phyloP scores from a whole-genome alignment of 1,284 basidiomycete species.

The Singerocomus inundabilis region DNA sequence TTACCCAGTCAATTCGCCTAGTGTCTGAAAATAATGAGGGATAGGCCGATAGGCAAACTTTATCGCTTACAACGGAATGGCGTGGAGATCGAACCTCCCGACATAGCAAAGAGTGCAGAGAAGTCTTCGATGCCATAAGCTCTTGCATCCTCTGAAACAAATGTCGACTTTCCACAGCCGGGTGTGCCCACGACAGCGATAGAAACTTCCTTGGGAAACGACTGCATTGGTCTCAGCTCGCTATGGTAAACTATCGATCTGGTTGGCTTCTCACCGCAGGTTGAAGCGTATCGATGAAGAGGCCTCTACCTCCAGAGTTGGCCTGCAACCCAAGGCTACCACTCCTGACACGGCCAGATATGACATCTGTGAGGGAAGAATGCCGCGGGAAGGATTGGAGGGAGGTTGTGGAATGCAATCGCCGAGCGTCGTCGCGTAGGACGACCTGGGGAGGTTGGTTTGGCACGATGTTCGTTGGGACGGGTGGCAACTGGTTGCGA shows the following conservation, averaged over 20 bases:
- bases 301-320: constrained; percentile 34
- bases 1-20: constrained; percentile 35
- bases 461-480: constrained; percentile 14
- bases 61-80: constrained; percentile 44
- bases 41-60: constrained; percentile 9
- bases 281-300: constrained; percentile 38
- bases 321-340: constrained; percentile 52
- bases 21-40: constrained; percentile 25
- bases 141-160: constrained; percentile 66
- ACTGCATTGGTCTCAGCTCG: constrained; percentile 23
- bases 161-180: constrained; percentile 70
- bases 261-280: constrained; percentile 34
- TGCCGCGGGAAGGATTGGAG: constrained; percentile 41
- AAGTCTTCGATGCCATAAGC: constrained; percentile 42
- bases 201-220: constrained; percentile 42
- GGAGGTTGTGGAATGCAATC: constrained; percentile 42
- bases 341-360: constrained; percentile 49
- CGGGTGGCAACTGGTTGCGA: constrained; percentile 32
- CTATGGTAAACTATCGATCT: constrained; percentile 13
- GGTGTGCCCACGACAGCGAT: constrained; percentile 66
- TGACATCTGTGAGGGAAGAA: constrained; percentile 24
- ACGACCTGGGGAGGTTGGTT: constrained; percentile 26
- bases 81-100: constrained; percentile 33
- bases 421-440: constrained; percentile 39
- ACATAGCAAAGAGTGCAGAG: constrained; percentile 27